A percentile compares a stretch with the other conserved stretches of the same genome.
phyloP scores from a whole-genome alignment of 352 stramenopile genomes.

The Globisporangium cylindrosporum region DNA sequence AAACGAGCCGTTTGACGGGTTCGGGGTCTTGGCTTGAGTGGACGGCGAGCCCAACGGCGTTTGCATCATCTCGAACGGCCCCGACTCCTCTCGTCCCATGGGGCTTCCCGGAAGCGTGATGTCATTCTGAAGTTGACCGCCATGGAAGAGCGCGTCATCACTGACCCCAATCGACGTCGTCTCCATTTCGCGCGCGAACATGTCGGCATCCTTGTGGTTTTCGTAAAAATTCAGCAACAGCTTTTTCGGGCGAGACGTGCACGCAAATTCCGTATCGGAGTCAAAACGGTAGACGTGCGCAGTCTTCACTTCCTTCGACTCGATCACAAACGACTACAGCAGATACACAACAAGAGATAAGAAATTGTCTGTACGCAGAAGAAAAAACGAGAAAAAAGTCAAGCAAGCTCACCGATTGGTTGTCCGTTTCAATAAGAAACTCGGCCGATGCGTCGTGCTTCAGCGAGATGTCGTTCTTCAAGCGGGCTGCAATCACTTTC shows the following conservation, averaged over 20 bases:
- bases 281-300: slow-evolving; percentile 84
- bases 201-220: slow-evolving; percentile 34
- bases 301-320: slow-evolving; percentile 75
- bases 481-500: slow-evolving; percentile 74
- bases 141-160: slow-evolving; percentile 46
- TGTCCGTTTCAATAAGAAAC: slow-evolving; percentile 64
- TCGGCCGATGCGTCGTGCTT: slow-evolving; percentile 59
- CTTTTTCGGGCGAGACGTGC: slow-evolving; percentile 59
- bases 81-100: slow-evolving; percentile 44
- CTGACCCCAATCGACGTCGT: slow-evolving; percentile 54
- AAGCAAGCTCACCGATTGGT: slow-evolving; percentile 38
- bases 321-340: slow-evolving; percentile 34
- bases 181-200: slow-evolving; percentile 23
- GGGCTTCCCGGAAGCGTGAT: slow-evolving; percentile 41
- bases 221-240: slow-evolving; percentile 71
- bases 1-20: slow-evolving; percentile 21
- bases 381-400: neutral
- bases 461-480: slow-evolving; percentile 59
- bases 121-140: slow-evolving; percentile 27
- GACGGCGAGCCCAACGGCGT: slow-evolving; percentile 51
- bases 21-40: slow-evolving; percentile 8
- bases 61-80: slow-evolving; percentile 67
- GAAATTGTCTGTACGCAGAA: neutral
- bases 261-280: slow-evolving; percentile 71
- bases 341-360: neutral